Evolutionary conservation across 148 eudicot species (phyloP), one percentile per base, ranked within the genome.

Genomic region (Heliosperma pusillum): DNA sequence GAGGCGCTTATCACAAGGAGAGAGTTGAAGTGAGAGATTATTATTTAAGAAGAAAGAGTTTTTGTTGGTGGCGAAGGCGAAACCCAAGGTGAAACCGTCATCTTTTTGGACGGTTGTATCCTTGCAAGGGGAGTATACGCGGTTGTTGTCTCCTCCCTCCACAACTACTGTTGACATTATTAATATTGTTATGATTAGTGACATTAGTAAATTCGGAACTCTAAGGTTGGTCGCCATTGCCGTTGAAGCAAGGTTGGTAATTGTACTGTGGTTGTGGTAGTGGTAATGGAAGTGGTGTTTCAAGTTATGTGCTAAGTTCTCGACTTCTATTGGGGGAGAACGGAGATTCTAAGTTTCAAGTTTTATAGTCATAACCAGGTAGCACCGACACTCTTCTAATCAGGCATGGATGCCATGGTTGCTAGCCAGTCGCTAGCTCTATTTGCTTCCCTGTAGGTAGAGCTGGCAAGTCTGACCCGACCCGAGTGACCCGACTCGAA

Each of bases 61-160:
- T 63, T 80, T 4, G 77, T 16, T 1, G 88, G 81, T 15, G 60
- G 73, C 59, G 69, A 90, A 86, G 1, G 89, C 90, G 70, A 90
- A 77, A 29, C 86, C 95, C 74, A 90, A 82, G 6, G 88, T 77
- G 84, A 90, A 90, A 0, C 95, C 95, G 22, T 90, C 95, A 76
- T 69, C 26, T 21, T 74, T 77, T 79, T 86, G 88, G 7, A 90
- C 72, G 5, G 77, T 80, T 9, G 91, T 72, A 77, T 90, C 95
- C 6, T 74, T 53, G 75, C 95, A 90, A 33, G 91, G 89, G 2
- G 90, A 83, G 86, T 60, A 85, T 16, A 85, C 83, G 19, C 68
- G 77, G 78, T 90, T 90, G 64, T 80, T 83, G 77, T 87, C 86
- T 21, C 67, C 79, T 45, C 50, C 82, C 1, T 76, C 45, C 36